Evolutionary conservation across 768 basidiomycete genomes (phyloP).

Genomic region (Heimioporus sp.): DNA sequence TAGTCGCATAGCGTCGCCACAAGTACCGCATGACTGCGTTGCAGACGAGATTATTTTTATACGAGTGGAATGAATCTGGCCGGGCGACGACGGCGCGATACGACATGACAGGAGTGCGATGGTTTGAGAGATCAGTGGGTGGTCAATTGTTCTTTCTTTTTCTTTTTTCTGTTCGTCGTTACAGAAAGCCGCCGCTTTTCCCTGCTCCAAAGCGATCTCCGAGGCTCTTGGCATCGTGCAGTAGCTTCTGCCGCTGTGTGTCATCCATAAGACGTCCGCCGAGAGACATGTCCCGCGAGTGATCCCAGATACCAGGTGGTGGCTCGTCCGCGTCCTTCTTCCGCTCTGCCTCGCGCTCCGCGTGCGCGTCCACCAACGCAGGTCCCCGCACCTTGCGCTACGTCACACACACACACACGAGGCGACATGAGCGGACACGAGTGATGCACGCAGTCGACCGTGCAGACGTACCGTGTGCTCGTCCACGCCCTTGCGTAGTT

Average conservation of each 20-base stretch:
- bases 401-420: not conserved
- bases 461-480: constrained; percentile 65
- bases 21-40: no score
- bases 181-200: constrained; percentile 64
- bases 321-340: constrained; percentile 48
- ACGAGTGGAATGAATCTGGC: not conserved
- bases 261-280: constrained; percentile 92
- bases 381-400: constrained; percentile 50
- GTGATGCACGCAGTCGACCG: not conserved
- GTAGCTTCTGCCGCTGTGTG: constrained; percentile 67
- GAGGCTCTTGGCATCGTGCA: constrained; percentile 78
- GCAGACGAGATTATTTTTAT: not conserved
- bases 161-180: constrained; percentile 3
- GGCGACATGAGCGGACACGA: not conserved
- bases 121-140: not conserved
- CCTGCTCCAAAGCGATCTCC: constrained; percentile 82
- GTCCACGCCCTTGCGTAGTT: constrained; percentile 69
- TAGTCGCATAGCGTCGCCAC: not conserved
- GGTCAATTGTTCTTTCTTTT: no score
- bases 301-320: constrained; percentile 83
- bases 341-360: constrained; percentile 35
- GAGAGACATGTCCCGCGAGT: constrained; percentile 83
- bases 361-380: constrained; percentile 57
- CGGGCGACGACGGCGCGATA: constrained; percentile 1
- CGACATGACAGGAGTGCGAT: constrained; percentile 1